Conservation (phyloP, 768 basidiomycete species). For the Lactarius evosmus region DNA sequence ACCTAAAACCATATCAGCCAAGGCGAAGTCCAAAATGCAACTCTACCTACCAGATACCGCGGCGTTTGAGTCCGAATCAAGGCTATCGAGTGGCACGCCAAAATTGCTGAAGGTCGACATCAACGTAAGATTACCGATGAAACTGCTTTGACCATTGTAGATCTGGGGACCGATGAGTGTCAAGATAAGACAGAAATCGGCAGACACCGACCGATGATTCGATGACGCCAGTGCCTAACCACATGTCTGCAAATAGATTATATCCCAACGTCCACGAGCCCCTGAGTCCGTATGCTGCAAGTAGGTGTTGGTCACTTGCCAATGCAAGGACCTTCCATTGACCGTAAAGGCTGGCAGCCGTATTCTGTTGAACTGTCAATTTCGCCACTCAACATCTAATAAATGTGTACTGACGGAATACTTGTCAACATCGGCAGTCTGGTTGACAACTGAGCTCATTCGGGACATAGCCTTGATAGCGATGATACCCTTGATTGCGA, state of each 20-base stretch:
- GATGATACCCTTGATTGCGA: background rate
- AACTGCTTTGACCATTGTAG: slow-evolving; percentile 52
- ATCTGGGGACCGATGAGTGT: slow-evolving; percentile 28
- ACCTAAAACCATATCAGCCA: background rate
- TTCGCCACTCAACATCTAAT: background rate
- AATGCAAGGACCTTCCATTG: background rate
- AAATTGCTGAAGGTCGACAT: background rate
- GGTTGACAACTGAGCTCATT: background rate
- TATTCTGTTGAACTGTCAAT: background rate
- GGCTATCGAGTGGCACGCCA: background rate
- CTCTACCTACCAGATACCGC: background rate
- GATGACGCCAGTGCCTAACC: background rate
- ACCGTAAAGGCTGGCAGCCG: background rate
- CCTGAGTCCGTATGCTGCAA: background rate
- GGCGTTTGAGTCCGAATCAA: background rate
- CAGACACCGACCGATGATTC: background rate
- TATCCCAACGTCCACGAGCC: background rate
- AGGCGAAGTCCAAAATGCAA: background rate
- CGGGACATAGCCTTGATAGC: background rate
- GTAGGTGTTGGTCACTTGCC: background rate
- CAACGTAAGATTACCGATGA: slow-evolving; percentile 40
- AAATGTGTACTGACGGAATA: background rate
- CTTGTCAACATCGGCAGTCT: background rate
- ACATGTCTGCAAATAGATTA: background rate
- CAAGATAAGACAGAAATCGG: too few species aligned